Conservation (phyloP, 2,329 filamentous ascomycete genomes). For the Fusarium buharicum region DNA sequence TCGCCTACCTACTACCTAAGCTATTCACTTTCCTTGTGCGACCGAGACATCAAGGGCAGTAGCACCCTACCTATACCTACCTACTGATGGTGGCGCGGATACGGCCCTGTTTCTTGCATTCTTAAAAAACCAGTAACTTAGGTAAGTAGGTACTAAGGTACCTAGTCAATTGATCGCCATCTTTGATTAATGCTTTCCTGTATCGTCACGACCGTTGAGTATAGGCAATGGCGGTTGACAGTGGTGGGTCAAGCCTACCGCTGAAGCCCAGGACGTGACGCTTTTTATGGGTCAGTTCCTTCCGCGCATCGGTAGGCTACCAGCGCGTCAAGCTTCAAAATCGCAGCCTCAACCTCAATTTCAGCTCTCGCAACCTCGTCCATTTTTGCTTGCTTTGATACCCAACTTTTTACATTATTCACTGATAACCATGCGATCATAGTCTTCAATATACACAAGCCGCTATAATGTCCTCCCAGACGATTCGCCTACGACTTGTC, state of each 20-base stretch:
- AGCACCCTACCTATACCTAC: too few relatives aligned
- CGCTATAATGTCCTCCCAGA: constrained; percentile 46
- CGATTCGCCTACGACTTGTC: constrained; percentile 76
- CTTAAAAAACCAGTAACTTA: too few relatives aligned
- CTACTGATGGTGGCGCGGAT: too few relatives aligned
- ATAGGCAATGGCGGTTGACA: background rate
- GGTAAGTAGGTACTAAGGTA: too few relatives aligned
- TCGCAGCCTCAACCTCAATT: constrained; percentile 16
- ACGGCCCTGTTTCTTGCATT: too few relatives aligned
- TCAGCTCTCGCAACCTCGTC: background rate
- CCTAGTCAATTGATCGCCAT: too few relatives aligned
- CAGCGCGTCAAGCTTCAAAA: constrained; percentile 36
- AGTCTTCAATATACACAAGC: background rate
- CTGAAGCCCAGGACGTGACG: constrained; percentile 19
- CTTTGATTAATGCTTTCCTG: background rate
- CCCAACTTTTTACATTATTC: background rate
- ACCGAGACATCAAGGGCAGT: too few relatives aligned
- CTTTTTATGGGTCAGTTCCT: constrained; percentile 16
- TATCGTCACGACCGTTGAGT: background rate
- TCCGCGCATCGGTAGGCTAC: background rate
- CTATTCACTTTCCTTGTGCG: too few relatives aligned
- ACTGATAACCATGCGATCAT: constrained; percentile 33
- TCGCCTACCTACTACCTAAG: too few relatives aligned
- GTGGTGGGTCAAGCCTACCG: constrained; percentile 13
- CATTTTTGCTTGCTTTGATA: background rate